phyloP scores from a whole-genome alignment of 2,329 filamentous ascomycete genomes.

The Orbilia brochopaga region DNA sequence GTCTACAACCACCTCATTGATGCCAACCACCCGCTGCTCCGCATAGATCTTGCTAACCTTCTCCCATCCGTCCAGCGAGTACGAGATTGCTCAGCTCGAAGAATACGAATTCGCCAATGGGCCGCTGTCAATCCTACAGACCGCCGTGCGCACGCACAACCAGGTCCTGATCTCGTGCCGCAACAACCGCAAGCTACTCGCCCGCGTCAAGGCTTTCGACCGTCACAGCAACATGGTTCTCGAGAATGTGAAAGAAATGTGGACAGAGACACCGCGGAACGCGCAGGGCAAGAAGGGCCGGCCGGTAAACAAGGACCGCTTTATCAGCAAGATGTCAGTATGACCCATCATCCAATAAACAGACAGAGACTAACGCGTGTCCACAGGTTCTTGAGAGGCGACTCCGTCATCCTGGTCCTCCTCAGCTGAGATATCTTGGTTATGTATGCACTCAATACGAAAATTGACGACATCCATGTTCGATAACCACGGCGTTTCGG shows the following conservation, averaged over 20 bases:
- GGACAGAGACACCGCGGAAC: slow-evolving; percentile 88
- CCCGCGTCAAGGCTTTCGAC: slow-evolving; percentile 97
- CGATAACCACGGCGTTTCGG: background rate
- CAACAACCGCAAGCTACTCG: slow-evolving; percentile 97
- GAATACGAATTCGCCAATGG: slow-evolving; percentile 80
- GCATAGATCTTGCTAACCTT: slow-evolving; percentile 50
- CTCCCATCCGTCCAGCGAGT: slow-evolving; percentile 71
- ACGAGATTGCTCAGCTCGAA: slow-evolving; percentile 77
- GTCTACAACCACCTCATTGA: slow-evolving; percentile 58
- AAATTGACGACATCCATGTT: too few relatives aligned
- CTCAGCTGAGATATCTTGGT: slow-evolving; percentile 67
- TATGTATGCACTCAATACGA: background rate
- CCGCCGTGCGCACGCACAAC: slow-evolving; percentile 89
- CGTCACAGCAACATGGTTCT: slow-evolving; percentile 99
- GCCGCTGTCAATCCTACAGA: slow-evolving; percentile 91
- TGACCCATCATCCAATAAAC: background rate
- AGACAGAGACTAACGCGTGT: background rate
- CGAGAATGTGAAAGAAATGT: slow-evolving; percentile 99
- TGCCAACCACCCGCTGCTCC: slow-evolving; percentile 4
- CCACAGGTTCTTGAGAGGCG: slow-evolving; percentile 78
- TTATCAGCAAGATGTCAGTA: slow-evolving; percentile 93
- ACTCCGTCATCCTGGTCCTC: slow-evolving; percentile 85
- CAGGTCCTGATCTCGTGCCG: slow-evolving; percentile 97
- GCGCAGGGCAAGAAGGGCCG: slow-evolving; percentile 85
- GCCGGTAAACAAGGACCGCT: slow-evolving; percentile 95